These are phyloP conservation scores for Metarhizium anisopliae DNA, from an alignment of 2,329 filamentous ascomycete species.

Conservation along the genomic window DNA sequence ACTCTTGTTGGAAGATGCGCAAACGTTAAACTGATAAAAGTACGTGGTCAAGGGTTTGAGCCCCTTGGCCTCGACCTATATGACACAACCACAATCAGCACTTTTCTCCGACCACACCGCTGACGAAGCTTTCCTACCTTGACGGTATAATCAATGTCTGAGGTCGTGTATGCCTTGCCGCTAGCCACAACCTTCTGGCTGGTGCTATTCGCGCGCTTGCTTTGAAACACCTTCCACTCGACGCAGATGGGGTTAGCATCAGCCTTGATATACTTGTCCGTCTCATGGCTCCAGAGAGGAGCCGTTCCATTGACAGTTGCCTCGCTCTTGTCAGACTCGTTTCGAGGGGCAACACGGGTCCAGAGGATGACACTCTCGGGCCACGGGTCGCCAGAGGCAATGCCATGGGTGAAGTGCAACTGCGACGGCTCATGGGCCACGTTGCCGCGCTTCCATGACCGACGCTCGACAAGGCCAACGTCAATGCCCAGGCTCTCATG, in stretches of 20 bases:
- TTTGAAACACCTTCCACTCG: slow-evolving; percentile 50
- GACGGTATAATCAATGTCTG: slow-evolving; percentile 67
- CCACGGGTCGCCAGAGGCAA: slow-evolving; percentile 39
- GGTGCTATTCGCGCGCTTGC: slow-evolving; percentile 29
- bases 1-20: slow-evolving; percentile 51
- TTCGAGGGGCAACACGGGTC: slow-evolving; percentile 37
- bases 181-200: slow-evolving; percentile 35
- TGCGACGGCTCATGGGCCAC: slow-evolving; percentile 32
- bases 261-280: slow-evolving; percentile 33
- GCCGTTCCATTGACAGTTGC: slow-evolving; percentile 33
- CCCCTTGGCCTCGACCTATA: slow-evolving; percentile 53
- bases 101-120: background rate
- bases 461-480: slow-evolving; percentile 51
- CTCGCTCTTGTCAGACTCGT: slow-evolving; percentile 37
- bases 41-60: slow-evolving; percentile 57
- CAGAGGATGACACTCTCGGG: slow-evolving; percentile 50
- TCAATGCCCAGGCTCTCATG: slow-evolving; percentile 56
- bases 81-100: background rate
- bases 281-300: slow-evolving; percentile 38
- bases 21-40: slow-evolving; percentile 62
- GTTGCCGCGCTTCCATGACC: slow-evolving; percentile 35
- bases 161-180: slow-evolving; percentile 59
- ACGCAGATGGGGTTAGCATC: slow-evolving; percentile 53
- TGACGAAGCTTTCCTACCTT: slow-evolving; percentile 35
- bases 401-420: slow-evolving; percentile 57